Evolutionary conservation across 352 stramenopile species (phyloP), one percentile per base, ranked within the genome.

Genomic region (Globisporangium abappressorium): DNA sequence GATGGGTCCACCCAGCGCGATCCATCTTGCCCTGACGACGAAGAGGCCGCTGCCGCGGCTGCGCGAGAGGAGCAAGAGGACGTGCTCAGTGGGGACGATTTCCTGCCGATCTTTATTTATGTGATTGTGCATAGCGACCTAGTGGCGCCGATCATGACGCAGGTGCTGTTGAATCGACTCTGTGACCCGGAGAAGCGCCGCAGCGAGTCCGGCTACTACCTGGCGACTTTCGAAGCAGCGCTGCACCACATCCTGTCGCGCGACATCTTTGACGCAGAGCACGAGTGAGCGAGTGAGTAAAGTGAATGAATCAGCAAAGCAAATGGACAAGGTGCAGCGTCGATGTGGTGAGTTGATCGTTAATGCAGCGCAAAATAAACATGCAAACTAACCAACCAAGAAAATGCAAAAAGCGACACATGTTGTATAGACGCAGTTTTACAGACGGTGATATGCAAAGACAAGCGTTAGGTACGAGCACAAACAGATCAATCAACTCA

Each of bases 71-170:
- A 72, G 59, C 38, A 90, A 34, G 82, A 91, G 26, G 83, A 93
- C 61, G 82, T 92, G 60, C 75, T 95, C 46, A 94, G 85, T 57
- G 87, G 85, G 41, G 87, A 94, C 75, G 86, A 94, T 71, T 93
- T 95, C 66, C 68, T 95, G 71, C 85, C 85, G 54, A 94, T 95
- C 73, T 93, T 95, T 79, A 91, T 95, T 77, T 94, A 94, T 77
- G 85, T 95, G 69, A 90, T 95, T 70, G 85, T 95, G 41, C 85
- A 94, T 71, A 90, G 81, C 67, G 78, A 92, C 24, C 71, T 95
- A 38, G 74, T 81, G 49, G 70, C 85, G 33, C 87, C 87, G 2
- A 92, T 95, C 69, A 80, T 93, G 65, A 92, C 86, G 20, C 83
- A 94, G 69, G 82, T 92, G 58, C 76, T 94, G 66, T 71, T 95